phyloP scores from a whole-genome alignment of 1,284 basidiomycete species.

The Rhodotorula sp. region DNA sequence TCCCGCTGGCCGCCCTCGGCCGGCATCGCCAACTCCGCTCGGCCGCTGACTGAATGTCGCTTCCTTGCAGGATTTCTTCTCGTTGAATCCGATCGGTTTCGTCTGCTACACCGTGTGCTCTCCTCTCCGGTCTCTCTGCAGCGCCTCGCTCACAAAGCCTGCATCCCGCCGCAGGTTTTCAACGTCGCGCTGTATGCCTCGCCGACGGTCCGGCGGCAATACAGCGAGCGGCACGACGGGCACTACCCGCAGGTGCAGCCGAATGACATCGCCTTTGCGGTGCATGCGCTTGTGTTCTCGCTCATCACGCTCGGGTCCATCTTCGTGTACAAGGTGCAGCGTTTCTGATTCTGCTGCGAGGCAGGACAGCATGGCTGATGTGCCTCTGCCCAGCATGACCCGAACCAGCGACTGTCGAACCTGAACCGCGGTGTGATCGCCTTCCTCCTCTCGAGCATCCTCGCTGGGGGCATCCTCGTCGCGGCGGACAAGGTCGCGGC shows the following conservation, averaged over 20 bases:
- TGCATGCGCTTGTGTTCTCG: constrained; percentile 39
- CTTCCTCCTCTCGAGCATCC: constrained; percentile 13
- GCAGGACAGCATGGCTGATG: background rate
- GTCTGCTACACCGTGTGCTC: constrained; percentile 47
- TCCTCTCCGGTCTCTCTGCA: background rate
- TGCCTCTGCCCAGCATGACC: constrained; percentile 16
- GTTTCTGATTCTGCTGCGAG: too few relatives aligned
- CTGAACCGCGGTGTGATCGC: constrained; percentile 21
- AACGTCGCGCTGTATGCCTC: constrained; percentile 51
- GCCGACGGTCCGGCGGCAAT: constrained; percentile 50
- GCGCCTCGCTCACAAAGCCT: too few relatives aligned
- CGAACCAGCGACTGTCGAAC: constrained; percentile 11
- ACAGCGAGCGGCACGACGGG: constrained; percentile 51
- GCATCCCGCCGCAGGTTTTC: constrained; percentile 45
- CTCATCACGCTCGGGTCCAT: constrained; percentile 33
- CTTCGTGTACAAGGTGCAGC: constrained; percentile 60
- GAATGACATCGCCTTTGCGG: constrained; percentile 54
- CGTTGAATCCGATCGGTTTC: constrained; percentile 55
- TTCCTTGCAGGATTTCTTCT: constrained; percentile 53
- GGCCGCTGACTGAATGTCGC: too few relatives aligned
- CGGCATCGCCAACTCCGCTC: too few relatives aligned
- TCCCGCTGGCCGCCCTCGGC: background rate
- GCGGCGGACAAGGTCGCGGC: constrained; percentile 60
- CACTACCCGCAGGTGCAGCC: constrained; percentile 52
- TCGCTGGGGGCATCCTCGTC: constrained; percentile 64